A percentile compares a stretch with the other conserved stretches of the same genome.
Evolutionary conservation across 2,329 filamentous ascomycete species (phyloP).

Genomic region (Hortaea werneckii): DNA sequence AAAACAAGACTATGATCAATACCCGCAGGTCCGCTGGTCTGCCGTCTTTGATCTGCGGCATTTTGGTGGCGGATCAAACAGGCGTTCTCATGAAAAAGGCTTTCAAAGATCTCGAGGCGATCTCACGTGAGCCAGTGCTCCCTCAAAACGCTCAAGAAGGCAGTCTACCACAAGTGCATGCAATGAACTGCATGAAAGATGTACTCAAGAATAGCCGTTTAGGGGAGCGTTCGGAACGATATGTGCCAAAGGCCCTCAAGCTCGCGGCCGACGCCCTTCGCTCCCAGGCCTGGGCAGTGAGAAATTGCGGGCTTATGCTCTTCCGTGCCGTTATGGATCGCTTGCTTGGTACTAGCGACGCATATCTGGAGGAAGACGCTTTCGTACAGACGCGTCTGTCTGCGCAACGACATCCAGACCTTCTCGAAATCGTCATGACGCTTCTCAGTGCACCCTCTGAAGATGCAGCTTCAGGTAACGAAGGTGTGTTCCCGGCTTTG

Average conservation of each 20-base stretch:
- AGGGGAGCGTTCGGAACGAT: conserved; percentile 59
- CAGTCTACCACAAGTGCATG: conserved; percentile 80
- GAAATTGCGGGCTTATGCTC: conserved; percentile 85
- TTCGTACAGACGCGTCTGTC: conserved; percentile 47
- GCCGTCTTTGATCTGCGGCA: conserved; percentile 73
- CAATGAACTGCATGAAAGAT: conserved; percentile 86
- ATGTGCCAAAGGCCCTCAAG: conserved; percentile 62
- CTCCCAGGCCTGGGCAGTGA: conserved; percentile 82
- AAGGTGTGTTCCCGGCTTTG: conserved; percentile 73
- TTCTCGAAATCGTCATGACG: conserved; percentile 53
- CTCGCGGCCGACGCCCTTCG: conserved; percentile 72
- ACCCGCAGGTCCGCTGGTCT: conserved; percentile 88
- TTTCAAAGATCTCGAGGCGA: conserved; percentile 51
- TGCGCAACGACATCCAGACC: conserved; percentile 57
- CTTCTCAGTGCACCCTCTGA: conserved; percentile 38
- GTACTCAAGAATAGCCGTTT: conserved; percentile 78
- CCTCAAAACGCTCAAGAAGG: conserved; percentile 33
- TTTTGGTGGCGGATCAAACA: conserved; percentile 57
- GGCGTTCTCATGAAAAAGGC: conserved; percentile 51
- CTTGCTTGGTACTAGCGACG: conserved; percentile 63
- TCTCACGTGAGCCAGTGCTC: conserved; percentile 35
- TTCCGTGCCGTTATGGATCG: conserved; percentile 75
- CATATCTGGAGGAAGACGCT: conserved; percentile 47
- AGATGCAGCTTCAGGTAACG: conserved; percentile 25
- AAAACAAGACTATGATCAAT: conserved; percentile 62